phyloP scores from a whole-genome alignment of 2,329 filamentous ascomycete genomes.

The Pezizomycotina sp. region DNA sequence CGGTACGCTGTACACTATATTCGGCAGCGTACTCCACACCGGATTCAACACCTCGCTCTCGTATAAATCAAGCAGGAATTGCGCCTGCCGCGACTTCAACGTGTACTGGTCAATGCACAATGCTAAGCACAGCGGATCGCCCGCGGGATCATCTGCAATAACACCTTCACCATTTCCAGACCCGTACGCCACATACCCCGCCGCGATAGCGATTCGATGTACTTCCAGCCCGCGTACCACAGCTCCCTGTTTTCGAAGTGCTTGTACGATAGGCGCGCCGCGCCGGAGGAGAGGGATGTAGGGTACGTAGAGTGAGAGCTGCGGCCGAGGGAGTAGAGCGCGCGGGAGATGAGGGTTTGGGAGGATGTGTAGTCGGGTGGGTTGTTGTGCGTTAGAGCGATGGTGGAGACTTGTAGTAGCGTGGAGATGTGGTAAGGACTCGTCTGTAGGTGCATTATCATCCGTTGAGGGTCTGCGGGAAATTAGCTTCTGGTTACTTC shows the following conservation, averaged over 20 bases:
- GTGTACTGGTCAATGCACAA: conserved; percentile 72
- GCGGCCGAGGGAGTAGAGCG: conserved; percentile 83
- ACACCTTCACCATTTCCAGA: conserved; percentile 79
- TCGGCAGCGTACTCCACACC: conserved; percentile 42
- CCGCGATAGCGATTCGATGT: conserved; percentile 67
- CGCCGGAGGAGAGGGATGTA: conserved; percentile 56
- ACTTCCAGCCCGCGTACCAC: conserved; percentile 77
- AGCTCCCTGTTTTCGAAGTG: conserved; percentile 81
- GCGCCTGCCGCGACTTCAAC: conserved; percentile 59
- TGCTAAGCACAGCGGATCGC: conserved; percentile 68
- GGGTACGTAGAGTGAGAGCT: conserved; percentile 71
- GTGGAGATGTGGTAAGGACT: conserved; percentile 86
- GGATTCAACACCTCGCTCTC: conserved; percentile 36
- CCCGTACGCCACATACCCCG: conserved; percentile 91
- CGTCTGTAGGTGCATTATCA: conserved; percentile 57
- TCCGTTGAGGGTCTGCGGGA: conserved; percentile 50
- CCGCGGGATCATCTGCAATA: conserved; percentile 55
- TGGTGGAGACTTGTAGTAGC: conserved; percentile 80
- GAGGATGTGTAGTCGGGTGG: conserved; percentile 76
- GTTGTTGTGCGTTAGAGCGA: conserved; percentile 68
- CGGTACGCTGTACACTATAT: conserved; percentile 59
- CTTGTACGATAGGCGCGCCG: conserved; percentile 63
- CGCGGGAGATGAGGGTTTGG: conserved; percentile 74
- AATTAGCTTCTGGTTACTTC: conserved; percentile 1
- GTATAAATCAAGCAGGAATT: conserved; percentile 57